Base-by-base conservation (phyloP, 305 asterid genomes). In the Solanum hybrid region DNA sequence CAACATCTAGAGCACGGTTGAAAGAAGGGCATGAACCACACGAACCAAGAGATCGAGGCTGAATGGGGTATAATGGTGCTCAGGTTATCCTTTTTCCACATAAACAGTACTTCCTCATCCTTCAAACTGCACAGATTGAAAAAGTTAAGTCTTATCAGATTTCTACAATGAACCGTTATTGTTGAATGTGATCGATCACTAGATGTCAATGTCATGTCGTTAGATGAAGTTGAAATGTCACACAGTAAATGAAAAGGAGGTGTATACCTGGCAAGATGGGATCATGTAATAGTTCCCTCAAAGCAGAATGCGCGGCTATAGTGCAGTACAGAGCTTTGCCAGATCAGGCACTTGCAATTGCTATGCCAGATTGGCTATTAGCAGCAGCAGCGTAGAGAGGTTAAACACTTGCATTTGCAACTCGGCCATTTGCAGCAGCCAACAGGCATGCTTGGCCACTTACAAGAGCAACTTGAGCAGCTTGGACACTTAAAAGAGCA, bases 271-370 rank as follows among this genome's bases (percentile, higher is more conserved):
- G 88, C 38, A 87, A 84, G 88, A 84, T 45, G 27, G 32, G 36
- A 29, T n/a, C 82, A 83, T 87, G 89, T 38, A 68, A 72, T 39
- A n/a, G 88, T 20, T 90, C 92, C 91, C 94, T 91, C 57, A 76
- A 33, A 87, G 91, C 92, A 92, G 92, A 88, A 90, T 9, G 90
- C n/a, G 89, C 89, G 89, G 57, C 90, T 81, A 88, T 90, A 87
- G 82, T 86, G 88, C 90, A 86, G 90, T 73, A 85, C 92, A 39
- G 91, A 93, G 91, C 91, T 72, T 70, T 91, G 89, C 89, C 93
- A 75, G 77, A 89, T 81, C 5, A 92, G 92, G 51, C 93, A 91
- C 92, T 91, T 91, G 79, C 90, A 90, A 33, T 78, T 81, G 91
- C 92, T 61, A 45, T 91, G 89, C 88, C 92, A 75, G 36, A 72